These are phyloP conservation scores for Mastigamoeba balamuthi DNA, from an alignment of 78 protist species.

Conservation along the genomic window DNA sequence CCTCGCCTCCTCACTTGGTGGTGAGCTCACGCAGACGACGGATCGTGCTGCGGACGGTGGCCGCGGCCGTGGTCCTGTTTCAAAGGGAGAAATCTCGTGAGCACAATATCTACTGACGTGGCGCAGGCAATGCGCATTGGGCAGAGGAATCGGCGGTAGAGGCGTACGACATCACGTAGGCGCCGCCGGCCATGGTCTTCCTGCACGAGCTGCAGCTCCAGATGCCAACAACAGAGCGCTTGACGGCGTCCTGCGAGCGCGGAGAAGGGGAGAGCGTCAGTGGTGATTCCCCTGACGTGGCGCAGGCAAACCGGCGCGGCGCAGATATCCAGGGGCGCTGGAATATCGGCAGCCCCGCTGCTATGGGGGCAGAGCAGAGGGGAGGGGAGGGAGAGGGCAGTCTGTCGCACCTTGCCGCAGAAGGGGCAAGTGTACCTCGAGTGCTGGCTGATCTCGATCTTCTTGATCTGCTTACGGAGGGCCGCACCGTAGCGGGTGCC, in stretches of 20 bases:
- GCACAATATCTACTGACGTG: not conserved
- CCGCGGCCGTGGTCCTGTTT: slow-evolving; percentile 76
- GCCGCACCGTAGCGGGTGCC: slow-evolving; percentile 98
- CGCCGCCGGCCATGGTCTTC: slow-evolving; percentile 92
- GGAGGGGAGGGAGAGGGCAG: not conserved
- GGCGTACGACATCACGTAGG: slow-evolving; percentile 69
- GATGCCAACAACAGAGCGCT: slow-evolving; percentile 91
- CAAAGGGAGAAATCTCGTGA: not conserved
- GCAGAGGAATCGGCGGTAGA: not conserved
- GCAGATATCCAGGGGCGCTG: not conserved
- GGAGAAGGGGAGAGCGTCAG: not conserved
- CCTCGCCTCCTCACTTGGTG: too few relatives aligned
- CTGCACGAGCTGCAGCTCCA: slow-evolving; percentile 94
- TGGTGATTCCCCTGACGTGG: not conserved
- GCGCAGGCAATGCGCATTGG: not conserved
- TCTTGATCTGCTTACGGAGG: slow-evolving; percentile 87
- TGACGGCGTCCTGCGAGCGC: slow-evolving; percentile 54
- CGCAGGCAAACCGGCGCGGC: not conserved
- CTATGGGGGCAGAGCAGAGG: not conserved
- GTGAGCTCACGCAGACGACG: slow-evolving; percentile 90
- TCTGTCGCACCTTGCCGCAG: slow-evolving; percentile 73
- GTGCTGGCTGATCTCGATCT: slow-evolving; percentile 91
- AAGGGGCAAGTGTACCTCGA: slow-evolving; percentile 78
- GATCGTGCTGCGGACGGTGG: slow-evolving; percentile 84
- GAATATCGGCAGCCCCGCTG: not conserved